A percentile compares a stretch with the other conserved stretches of the same genome.
Evolutionary conservation across 2,329 filamentous ascomycete genomes (phyloP).

Genomic region (Sporothrix luriei): DNA sequence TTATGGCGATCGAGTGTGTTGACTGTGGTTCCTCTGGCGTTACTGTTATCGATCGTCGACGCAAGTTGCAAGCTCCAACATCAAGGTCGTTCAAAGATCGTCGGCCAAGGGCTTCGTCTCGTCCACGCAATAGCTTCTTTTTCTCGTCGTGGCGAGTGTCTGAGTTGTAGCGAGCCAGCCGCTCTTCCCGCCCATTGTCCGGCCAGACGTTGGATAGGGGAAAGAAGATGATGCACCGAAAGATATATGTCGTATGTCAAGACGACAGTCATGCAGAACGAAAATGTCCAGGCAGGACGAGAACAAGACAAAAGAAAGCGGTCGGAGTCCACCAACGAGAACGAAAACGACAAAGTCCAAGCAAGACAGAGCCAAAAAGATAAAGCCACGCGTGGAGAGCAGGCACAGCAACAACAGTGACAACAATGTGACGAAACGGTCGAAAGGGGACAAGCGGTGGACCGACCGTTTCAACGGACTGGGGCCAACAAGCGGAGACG

Average conservation of each 20-base stretch:
- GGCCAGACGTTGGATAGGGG: slow-evolving; percentile 1
- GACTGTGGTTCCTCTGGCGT: too few species aligned
- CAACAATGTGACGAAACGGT: not conserved
- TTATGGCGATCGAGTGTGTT: not conserved
- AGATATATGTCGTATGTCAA: not conserved
- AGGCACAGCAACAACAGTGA: not conserved
- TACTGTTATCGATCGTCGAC: not conserved
- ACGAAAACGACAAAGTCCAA: not conserved
- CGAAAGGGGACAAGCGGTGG: slow-evolving; percentile 4
- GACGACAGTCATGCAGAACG: not conserved
- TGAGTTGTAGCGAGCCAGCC: slow-evolving; percentile 5
- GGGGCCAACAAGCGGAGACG: not conserved
- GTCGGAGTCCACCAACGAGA: not conserved
- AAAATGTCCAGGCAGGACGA: not conserved
- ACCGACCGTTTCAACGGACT: slow-evolving; percentile 6
- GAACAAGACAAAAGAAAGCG: slow-evolving; percentile 2
- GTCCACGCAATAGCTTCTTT: not conserved
- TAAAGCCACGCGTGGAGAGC: too few species aligned
- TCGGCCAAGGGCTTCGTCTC: not conserved
- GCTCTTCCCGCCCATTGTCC: not conserved
- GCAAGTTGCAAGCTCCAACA: not conserved
- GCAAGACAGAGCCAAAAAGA: not conserved
- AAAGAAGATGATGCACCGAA: not conserved
- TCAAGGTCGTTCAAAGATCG: slow-evolving; percentile 8
- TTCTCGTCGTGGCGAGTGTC: not conserved